Conservation (phyloP, 2,329 filamentous ascomycete genomes). For the Huntiella abstrusa region DNA sequence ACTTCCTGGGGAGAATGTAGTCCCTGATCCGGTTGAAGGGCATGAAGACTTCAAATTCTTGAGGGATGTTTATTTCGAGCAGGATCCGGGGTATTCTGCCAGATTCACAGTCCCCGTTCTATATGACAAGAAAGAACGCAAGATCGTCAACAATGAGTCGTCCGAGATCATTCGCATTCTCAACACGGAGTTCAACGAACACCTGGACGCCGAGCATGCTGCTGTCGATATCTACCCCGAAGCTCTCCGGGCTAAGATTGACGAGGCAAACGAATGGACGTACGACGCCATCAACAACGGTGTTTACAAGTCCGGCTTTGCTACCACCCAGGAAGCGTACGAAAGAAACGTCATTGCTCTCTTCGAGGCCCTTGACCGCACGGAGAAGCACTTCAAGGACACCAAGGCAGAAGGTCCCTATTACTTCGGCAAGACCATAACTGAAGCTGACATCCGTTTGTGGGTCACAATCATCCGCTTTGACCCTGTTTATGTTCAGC, state of each 20-base stretch:
- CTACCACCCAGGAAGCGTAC: conserved; percentile 67
- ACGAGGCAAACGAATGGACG: conserved; percentile 62
- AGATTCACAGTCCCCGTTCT: conserved; percentile 79
- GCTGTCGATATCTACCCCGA: conserved; percentile 49
- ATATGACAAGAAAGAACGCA: conserved; percentile 56
- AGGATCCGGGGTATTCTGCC: conserved; percentile 51
- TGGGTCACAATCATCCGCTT: conserved; percentile 54
- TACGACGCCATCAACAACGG: conserved; percentile 58
- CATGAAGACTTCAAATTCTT: conserved; percentile 52
- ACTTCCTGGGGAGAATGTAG: conserved; percentile 39
- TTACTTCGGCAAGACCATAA: conserved; percentile 57
- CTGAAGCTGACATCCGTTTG: conserved; percentile 66
- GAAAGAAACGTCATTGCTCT: conserved; percentile 51
- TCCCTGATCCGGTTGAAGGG: conserved; percentile 49
- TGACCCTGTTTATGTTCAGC: conserved; percentile 66
- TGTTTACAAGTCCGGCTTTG: conserved; percentile 64
- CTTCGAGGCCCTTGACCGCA: conserved; percentile 58
- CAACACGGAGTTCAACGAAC: conserved; percentile 53
- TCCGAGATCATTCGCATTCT: conserved; percentile 88
- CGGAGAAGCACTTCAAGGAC: conserved; percentile 47
- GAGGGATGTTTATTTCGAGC: conserved; percentile 61
- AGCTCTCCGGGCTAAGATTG: conserved; percentile 46
- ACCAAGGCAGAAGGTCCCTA: conserved; percentile 36
- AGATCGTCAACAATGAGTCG: conserved; percentile 82
- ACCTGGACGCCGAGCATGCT: conserved; percentile 41